Base-by-base conservation (phyloP, 331 rosid species). In the Ulmus americana region DNA sequence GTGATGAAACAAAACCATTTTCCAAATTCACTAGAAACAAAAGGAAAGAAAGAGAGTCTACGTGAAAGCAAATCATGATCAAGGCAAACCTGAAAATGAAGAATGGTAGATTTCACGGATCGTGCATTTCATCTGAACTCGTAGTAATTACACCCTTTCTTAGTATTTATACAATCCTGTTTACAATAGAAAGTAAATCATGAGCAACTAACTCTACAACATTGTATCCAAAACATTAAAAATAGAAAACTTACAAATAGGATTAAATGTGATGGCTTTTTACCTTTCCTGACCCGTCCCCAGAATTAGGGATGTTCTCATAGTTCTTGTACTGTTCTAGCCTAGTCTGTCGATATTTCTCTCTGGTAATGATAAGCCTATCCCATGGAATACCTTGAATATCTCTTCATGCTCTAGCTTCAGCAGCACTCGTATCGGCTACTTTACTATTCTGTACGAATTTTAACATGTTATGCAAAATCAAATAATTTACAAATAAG, bases 31-130 rank as follows among this genome's bases (percentile, higher is more conserved):
- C 5, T 6, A 6, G 20, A 12, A 28, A 28, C 58, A 50, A 7
- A 50, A 5, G 14, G 28, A 7, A 18, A 53, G 22, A 53, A 53
- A 22, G 12, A 53, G 1, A n/a, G 55, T 50, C 6, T 50, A 10
- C 8, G 18, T 8, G 14, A 42, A 53, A 41, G 55, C n/a, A 47
- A 20, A 42, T 28, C 43, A 45, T 44, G 15, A 46, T 39, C 48
- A 20, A 44, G 52, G 53, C 68, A 44, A 35, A 80, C 97, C 85
- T 88, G 97, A 70, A 88, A 88, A 70, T 91, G 97, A 77, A 88
- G 90, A 70, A 91, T 86, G 42, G 95, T 86, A 55, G 97, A 83
- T 74, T 91, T 86, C 78, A 88, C 97, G n/a, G 96, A 88, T 80
- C 97, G 78, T 45, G 96, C 78, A 69, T 84, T 91, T 70, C 82